Conservation (phyloP, 345 rosid genomes). For the Toxicodendron radicans region DNA sequence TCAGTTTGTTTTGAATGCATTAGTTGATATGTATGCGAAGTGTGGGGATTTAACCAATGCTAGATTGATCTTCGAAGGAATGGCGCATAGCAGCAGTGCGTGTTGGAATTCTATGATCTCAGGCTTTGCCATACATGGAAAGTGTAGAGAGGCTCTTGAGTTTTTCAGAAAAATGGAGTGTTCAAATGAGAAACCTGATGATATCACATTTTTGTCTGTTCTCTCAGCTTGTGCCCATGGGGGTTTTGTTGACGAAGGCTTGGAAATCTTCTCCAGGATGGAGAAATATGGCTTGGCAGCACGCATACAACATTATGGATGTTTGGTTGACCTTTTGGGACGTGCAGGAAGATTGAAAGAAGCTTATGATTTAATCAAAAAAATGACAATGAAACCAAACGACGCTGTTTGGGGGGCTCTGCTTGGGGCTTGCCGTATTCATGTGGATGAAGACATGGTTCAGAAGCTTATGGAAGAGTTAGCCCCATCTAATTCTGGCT, state of each 20-base stretch:
- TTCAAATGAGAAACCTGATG: constrained; percentile 48
- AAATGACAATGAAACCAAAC: constrained; percentile 68
- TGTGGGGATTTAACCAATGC: constrained; percentile 70
- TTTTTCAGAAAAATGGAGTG: constrained; percentile 57
- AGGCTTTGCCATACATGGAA: constrained; percentile 63
- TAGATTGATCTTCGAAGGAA: constrained; percentile 50
- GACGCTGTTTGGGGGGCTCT: constrained; percentile 67
- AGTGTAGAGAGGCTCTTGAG: constrained; percentile 54
- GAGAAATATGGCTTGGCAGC: constrained; percentile 38
- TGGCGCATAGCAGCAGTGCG: constrained; percentile 39
- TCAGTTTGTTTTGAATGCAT: constrained; percentile 53
- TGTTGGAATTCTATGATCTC: constrained; percentile 85
- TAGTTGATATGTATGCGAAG: constrained; percentile 78
- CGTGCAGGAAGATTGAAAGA: constrained; percentile 67
- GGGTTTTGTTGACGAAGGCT: constrained; percentile 61
- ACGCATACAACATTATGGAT: constrained; percentile 62
- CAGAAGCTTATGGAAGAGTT: constrained; percentile 48
- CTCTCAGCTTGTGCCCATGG: constrained; percentile 80
- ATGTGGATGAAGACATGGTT: constrained; percentile 45
- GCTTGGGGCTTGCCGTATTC: constrained; percentile 73
- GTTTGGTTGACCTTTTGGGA: constrained; percentile 74
- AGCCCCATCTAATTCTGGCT: constrained; percentile 11
- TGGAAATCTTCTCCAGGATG: constrained; percentile 62
- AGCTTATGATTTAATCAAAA: constrained; percentile 53
- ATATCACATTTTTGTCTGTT: constrained; percentile 54